Evolutionary conservation across 345 rosid genomes (phyloP), one percentile per base, ranked within the genome.

Genomic region (Gossypium thurberi): DNA sequence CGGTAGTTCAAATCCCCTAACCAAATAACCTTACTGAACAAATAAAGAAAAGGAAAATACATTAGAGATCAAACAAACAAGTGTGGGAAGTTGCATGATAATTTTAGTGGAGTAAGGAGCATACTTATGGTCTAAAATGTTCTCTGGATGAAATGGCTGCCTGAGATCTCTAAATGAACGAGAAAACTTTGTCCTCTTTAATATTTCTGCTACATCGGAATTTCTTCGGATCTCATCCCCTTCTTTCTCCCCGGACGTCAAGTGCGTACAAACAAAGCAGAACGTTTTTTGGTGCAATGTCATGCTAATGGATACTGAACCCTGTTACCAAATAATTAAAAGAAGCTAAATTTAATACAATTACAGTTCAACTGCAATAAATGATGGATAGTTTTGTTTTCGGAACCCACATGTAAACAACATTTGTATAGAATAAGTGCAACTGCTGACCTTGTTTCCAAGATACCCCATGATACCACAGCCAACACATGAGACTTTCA

Each of bases 1-100:
- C 99, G 90, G 72, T 95, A 95, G 72, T 95, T 95, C 85, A 95
- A 85, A 82, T 95, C 99, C 23, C 99, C 99, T 5, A 95, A 92
- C 99, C 99, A 95, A 61, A 95, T 73, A 9, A 92, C 75, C 76
- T 90, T 85, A 84, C 99, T 95, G 84, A 80, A 74, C 28, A 52
- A 20, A 63, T 12, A 40, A 42, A 37, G 3, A 10, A n/a, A 25
- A 26, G 10, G 26, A 4, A 11, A 67, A 52, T 1, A 20, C 25
- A 59, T 65, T 51, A 65, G 64, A 10, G 33, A n/a, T 15, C 43
- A 15, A 10, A 21, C 10, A 21, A 53, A 72, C n/a, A 23, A 2
- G 3, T 8, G 46, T 4, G 23, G 13, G 13, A 64, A 15, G 2
- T 59, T 59, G 28, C 9, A 58, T 58, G 55, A 42, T 8, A 44